Percentiles rank a stretch among this genome's conserved stretches.
Conservation (phyloP, 2,329 filamentous ascomycete genomes). For the Cadophora sp. region DNA sequence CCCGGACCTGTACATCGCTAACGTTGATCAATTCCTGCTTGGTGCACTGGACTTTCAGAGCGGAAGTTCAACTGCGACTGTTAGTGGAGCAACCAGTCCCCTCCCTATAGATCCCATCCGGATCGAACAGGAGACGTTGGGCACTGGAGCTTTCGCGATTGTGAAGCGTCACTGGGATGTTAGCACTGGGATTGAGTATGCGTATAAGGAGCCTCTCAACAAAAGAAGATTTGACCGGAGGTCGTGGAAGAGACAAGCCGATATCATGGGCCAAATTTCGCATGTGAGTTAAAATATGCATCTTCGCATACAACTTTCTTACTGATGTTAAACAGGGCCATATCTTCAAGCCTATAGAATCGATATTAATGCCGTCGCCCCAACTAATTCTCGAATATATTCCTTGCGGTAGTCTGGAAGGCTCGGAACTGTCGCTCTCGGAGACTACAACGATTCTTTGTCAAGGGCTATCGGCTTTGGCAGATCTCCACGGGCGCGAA, state of each 20-base stretch:
- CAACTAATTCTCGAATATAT: conserved; percentile 32
- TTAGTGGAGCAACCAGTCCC: not conserved
- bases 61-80: conserved; percentile 19
- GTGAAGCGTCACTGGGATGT: conserved; percentile 29
- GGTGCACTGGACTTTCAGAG: too few relatives aligned
- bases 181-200: conserved; percentile 31
- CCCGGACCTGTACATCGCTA: conserved; percentile 22
- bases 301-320: not conserved
- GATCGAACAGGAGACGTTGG: conserved; percentile 22
- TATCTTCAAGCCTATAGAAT: conserved; percentile 23
- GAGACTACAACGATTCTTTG: conserved; percentile 26
- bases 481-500: conserved; percentile 28
- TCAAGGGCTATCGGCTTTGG: conserved; percentile 28
- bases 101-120: conserved; percentile 21
- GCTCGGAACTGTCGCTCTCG: conserved; percentile 14
- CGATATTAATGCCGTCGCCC: conserved; percentile 18
- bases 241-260: conserved; percentile 37
- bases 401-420: conserved; percentile 28
- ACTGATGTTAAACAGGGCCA: conserved; percentile 20
- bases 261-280: conserved; percentile 36
- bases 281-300: conserved; percentile 27
- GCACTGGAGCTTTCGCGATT: conserved; percentile 22
- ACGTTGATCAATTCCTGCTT: conserved; percentile 27
- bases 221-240: conserved; percentile 3
- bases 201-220: conserved; percentile 37